Percentiles rank a stretch among this genome's conserved stretches.
These are phyloP conservation scores for Penicillium brasilianum DNA, from an alignment of 2,329 filamentous ascomycete species.

Conservation along the genomic window DNA sequence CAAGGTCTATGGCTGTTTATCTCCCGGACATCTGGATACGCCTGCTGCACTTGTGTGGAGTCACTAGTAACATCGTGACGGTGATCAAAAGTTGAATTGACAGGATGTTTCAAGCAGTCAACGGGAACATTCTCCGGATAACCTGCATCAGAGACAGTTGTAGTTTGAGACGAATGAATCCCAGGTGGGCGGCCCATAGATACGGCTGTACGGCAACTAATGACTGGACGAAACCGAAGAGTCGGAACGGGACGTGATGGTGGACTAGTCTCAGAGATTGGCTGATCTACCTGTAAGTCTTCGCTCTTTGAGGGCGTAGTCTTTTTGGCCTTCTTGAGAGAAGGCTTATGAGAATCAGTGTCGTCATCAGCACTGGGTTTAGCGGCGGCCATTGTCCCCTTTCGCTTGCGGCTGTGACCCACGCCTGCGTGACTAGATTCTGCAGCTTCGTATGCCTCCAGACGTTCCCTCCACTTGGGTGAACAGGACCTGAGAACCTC, in stretches of 20 bases:
- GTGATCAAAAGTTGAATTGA: not conserved
- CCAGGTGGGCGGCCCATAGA: not conserved
- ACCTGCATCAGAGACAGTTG: not conserved
- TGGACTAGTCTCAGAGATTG: not conserved
- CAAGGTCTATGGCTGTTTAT: not conserved
- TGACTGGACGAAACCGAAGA: not conserved
- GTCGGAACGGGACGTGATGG: not conserved
- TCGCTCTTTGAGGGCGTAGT: not conserved
- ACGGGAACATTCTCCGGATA: not conserved
- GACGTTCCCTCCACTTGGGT: not conserved
- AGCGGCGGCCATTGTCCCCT: not conserved
- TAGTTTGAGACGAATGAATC: not conserved
- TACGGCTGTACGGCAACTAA: not conserved
- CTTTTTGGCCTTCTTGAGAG: not conserved
- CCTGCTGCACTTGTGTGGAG: not conserved
- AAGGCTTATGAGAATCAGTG: not conserved
- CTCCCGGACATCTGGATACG: not conserved
- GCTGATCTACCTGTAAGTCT: not conserved
- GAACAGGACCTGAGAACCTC: constrained; percentile 10
- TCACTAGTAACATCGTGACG: no score
- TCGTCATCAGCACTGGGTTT: not conserved
- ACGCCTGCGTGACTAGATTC: not conserved
- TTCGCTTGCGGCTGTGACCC: not conserved
- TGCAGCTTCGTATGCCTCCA: not conserved
- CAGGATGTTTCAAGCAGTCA: not conserved